Evolutionary conservation across 192 early-diverging fungal genomes (phyloP), one percentile per base, ranked within the genome.

Genomic region (Coemansia sp.): DNA sequence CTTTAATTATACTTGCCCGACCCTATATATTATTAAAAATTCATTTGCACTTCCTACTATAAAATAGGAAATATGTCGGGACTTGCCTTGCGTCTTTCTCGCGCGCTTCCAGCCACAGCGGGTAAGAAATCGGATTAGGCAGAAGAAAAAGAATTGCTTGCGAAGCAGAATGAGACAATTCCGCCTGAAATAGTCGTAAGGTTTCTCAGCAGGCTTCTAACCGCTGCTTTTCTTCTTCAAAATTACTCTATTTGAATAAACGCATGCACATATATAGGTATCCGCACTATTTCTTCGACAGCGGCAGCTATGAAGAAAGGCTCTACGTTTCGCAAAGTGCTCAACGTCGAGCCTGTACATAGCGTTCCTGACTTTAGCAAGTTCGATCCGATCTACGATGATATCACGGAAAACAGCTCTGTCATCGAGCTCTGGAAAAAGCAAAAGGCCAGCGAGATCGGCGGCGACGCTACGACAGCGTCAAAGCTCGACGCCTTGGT

Each of bases 401-500:
- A 72, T 28, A 55, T 75, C 34, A 51, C 55, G 6, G 72, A 63
- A 19, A 81, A 81, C 64, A 67, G 64, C 46, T 72, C 73, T 13
- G 62, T 81, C 11, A 75, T 81, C 32, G 56, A 75, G 20, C 60
- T 81, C 24, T 81, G 78, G 78, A 75, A 71, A 67, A 68, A 55
- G 59, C 69, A 72, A 39, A 74, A 81, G 69, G 73, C 74, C 25
- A 28, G 57, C 34, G 60, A 69, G 64, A 59, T 69, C 10, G 63
- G 64, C 6, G 36, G 64, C 18, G 42, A 47, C 36, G 27, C 56
- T 34, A 47, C 64, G 4, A 50, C 61, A 23, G 47, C 60, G 32
- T 50, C 47, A 24, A 50, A 60, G 7, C 29, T 69, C 2, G 75
- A 68, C 0, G 55, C 46, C 39, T 14, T 56, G 18, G 72, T 80